Base-by-base conservation (phyloP, 2,329 filamentous ascomycete species). In the Penicillium sp. region DNA sequence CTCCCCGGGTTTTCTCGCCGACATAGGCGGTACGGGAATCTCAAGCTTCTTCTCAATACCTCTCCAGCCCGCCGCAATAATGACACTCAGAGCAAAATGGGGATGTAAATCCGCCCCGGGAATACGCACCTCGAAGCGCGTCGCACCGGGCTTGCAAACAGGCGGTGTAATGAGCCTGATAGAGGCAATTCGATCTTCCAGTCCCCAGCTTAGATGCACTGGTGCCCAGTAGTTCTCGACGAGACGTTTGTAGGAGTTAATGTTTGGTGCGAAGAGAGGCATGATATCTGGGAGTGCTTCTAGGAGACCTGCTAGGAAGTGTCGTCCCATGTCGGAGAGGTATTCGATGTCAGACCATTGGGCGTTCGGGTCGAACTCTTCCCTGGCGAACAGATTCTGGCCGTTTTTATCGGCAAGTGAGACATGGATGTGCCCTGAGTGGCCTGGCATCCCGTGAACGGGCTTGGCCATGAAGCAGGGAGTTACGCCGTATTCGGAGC, bases 191-290 rank as follows among this genome's bases (percentile, higher is more conserved):
- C 92, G 88, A 71, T 97, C 92, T 72, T 97, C 92, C 3, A 96
- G 76, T 0, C 92, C 92, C 92, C 92, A 97, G 0, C 90, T 95
- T 0, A 97, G 92, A 0, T 92, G 96, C 2, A 97, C 92, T 0
- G 92, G 92, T 0, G 92, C 92, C 92, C 92, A 97, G 75, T 96
- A 97, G 75, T 97, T 97, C 76, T 97, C 92, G 2, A 97, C 92
- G 0, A 97, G 81, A 2, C 92, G 86, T 76, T 97, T 97, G 79
- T 97, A 97, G 53, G 89, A 95, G 80, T 97, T 97, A 65, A 97
- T 83, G 0, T 90, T 97, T 0, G 92, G 92, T 0, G 92, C 92
- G 16, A 97, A 79, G 46, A 97, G 79, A 1, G 92, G 92, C 92
- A 97, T 97, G 60, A 96, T 83, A 67, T 96, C 90, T 1, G 92